Evolutionary conservation across 768 basidiomycete genomes (phyloP).

Genomic region (Rhizopogon rudus): DNA sequence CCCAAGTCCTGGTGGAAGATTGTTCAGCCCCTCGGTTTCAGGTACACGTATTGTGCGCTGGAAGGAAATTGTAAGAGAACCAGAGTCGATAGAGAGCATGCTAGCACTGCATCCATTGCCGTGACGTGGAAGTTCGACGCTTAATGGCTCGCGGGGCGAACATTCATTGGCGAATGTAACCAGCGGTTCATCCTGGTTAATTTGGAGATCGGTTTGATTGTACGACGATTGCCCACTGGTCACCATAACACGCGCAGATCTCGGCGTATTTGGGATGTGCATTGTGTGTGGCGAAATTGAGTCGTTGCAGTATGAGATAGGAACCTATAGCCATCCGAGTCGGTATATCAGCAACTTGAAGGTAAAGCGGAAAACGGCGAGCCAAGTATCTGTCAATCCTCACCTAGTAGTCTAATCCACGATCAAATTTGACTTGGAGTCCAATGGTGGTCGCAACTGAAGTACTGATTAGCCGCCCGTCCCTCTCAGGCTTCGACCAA

Average conservation of each 20-base stretch:
- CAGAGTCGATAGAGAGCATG: neutral
- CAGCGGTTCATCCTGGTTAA: neutral
- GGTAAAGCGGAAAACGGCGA: too few species aligned
- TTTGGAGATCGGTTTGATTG: neutral
- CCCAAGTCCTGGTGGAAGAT: neutral
- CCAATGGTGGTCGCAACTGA: too few species aligned
- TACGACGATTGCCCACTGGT: neutral
- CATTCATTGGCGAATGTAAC: neutral
- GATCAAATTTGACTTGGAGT: too few species aligned
- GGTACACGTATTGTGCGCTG: neutral
- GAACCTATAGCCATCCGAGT: too few species aligned
- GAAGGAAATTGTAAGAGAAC: neutral
- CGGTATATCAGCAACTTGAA: too few species aligned
- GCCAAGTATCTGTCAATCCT: too few species aligned
- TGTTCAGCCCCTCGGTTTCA: neutral
- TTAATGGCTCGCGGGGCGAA: neutral
- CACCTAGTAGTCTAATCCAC: too few species aligned
- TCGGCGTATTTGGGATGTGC: neutral
- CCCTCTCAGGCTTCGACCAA: too few species aligned
- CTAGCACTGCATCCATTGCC: neutral
- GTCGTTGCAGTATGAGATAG: too few species aligned
- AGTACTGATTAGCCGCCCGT: too few species aligned
- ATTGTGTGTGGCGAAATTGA: too few species aligned
- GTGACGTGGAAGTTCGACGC: neutral
- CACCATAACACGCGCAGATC: neutral